Evolutionary conservation across 257 asterid species (phyloP).

Genomic region (Euphrasia confusa): DNA sequence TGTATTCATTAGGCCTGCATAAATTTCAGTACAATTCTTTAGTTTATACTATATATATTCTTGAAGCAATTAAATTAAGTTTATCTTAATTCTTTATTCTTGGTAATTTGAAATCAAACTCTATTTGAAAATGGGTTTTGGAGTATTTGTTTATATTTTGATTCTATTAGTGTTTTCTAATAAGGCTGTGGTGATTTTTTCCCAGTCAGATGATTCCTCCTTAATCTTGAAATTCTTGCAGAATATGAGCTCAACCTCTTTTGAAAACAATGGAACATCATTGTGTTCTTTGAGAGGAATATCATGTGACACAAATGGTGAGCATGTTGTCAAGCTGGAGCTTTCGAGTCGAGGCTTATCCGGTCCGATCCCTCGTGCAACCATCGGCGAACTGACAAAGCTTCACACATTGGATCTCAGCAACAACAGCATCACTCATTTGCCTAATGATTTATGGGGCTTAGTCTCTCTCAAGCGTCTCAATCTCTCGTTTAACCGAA

Average conservation of each 20-base stretch:
- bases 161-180: constrained; percentile 45
- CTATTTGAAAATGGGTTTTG: constrained; percentile 41
- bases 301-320: constrained; percentile 54
- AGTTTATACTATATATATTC: no score
- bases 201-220: constrained; percentile 60
- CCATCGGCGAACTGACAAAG: constrained; percentile 68
- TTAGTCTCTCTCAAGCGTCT: constrained; percentile 68
- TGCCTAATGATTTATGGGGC: constrained; percentile 91
- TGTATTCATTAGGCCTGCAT: constrained; percentile 36
- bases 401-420: constrained; percentile 77
- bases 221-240: constrained; percentile 48
- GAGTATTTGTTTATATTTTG: constrained; percentile 37
- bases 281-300: constrained; percentile 80
- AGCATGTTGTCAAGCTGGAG: constrained; percentile 45
- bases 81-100: neutral
- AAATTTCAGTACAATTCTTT: neutral
- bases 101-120: neutral
- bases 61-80: no score
- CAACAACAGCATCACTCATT: constrained; percentile 56
- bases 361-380: constrained; percentile 70
- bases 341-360: constrained; percentile 62
- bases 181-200: constrained; percentile 33
- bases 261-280: constrained; percentile 50
- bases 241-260: no score
- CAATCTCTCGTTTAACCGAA: constrained; percentile 62